Base-by-base conservation (phyloP, 805 yeast genomes). In the Candida mattraensis region DNA sequence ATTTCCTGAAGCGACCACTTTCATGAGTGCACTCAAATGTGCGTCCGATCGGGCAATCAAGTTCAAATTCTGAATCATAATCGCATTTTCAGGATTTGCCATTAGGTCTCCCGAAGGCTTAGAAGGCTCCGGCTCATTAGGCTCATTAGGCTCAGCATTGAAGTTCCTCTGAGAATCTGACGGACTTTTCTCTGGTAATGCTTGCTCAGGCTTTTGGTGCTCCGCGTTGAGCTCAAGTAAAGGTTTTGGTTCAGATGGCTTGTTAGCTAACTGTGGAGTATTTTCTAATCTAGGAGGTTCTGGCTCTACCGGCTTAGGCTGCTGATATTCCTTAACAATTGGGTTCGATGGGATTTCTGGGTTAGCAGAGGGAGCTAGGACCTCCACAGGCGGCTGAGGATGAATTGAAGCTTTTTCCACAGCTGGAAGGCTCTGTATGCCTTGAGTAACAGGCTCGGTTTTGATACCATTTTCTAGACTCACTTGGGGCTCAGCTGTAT, bases 21-120 rank as follows among this genome's bases (percentile, higher is more conserved):
- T 79, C 96, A 91, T 88, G 34, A 91, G 63, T 1, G 72, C 61
- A 45, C 79, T 83, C 32, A 91, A 61, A 4, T 79, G 70, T 0
- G 77, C 70, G 51, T 88, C 94, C 4, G 70, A 68, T 25, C 83
- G 72, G 0, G 97, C 97, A 61, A 91, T 79, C 1, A 83, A 69
- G 52, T 89, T 89, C 52, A 91, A 70, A 49, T 87, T 85, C 4
- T 84, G 78, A 48, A 91, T 87, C 85, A 91, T 87, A 44, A 83
- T 76, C 26, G 83, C 82, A 51, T 84, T 83, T 33, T 78, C 84
- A 2, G 78, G 75, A 4, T 83, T 65, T 40, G 51, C 64, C 63
- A 44, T 50, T 38, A 56, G 31, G 45, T 53, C 47, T 37, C 47
- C 14, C 39, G 50, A 32, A 35, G 48, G 19, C 38, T 52, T 53